These are phyloP conservation scores for Poterioochromonas sp. DNA, from an alignment of 352 stramenopile genomes.

Conservation along the genomic window DNA sequence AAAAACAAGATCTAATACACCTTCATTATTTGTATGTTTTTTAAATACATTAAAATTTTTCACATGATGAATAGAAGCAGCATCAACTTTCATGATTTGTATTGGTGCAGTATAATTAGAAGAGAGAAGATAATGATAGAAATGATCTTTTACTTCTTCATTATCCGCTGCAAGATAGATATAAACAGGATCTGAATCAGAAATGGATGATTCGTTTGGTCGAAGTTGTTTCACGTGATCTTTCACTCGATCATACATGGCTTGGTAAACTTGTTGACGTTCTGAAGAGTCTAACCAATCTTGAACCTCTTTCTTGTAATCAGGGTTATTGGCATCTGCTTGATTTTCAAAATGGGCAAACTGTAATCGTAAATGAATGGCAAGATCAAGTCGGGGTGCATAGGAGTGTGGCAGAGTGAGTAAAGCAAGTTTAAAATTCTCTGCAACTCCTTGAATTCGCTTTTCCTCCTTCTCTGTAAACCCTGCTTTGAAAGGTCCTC, in stretches of 20 bases:
- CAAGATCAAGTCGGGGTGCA: conserved; percentile 21
- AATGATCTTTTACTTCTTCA: conserved; percentile 19
- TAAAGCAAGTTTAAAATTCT: conserved; percentile 22
- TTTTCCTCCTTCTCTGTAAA: conserved; percentile 26
- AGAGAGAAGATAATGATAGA: background rate
- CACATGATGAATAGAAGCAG: background rate
- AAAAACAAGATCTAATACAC: conserved; percentile 14
- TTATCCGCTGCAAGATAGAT: conserved; percentile 31
- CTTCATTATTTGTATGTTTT: background rate
- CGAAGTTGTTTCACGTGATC: background rate
- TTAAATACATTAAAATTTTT: conserved; percentile 14
- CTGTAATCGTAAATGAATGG: conserved; percentile 17
- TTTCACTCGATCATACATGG: background rate
- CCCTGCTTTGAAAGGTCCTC: conserved; percentile 6
- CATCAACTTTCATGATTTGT: background rate
- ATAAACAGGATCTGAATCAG: conserved; percentile 11
- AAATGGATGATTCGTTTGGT: background rate
- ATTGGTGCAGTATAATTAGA: background rate
- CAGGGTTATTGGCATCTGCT: background rate
- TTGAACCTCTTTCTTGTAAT: conserved; percentile 23
- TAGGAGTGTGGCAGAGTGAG: conserved; percentile 27
- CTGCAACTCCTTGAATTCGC: conserved; percentile 24
- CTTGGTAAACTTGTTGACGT: background rate
- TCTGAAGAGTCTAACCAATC: conserved; percentile 12
- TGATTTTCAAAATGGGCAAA: conserved; percentile 26